Conservation (phyloP, 371 early-diverging fungal species). For the Haplosporangium sp. region DNA sequence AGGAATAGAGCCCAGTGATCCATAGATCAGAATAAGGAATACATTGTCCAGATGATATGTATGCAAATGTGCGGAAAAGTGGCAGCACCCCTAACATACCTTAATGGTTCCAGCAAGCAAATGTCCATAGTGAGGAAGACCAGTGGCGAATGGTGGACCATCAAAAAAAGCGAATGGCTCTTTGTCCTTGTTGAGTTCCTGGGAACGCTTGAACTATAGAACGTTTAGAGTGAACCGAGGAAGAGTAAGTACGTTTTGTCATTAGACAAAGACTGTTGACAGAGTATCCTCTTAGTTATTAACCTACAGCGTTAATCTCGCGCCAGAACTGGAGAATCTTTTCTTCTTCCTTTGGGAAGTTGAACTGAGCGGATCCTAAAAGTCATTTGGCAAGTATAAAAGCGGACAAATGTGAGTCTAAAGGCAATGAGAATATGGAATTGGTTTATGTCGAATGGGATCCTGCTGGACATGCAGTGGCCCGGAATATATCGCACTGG, state of each 20-base stretch:
- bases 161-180: slow-evolving; percentile 96
- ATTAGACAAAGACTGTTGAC: background rate
- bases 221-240: background rate
- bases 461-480: background rate
- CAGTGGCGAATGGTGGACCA: slow-evolving; percentile 99
- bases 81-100: slow-evolving; percentile 54
- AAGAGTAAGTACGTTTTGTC: background rate
- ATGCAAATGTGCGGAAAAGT: too few relatives aligned
- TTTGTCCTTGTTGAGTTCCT: slow-evolving; percentile 93
- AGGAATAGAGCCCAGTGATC: background rate
- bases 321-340: slow-evolving; percentile 97
- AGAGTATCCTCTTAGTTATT: too few relatives aligned
- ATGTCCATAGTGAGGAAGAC: slow-evolving; percentile 99
- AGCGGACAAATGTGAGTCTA: slow-evolving; percentile 1
- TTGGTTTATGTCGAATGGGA: background rate
- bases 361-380: slow-evolving; percentile 60
- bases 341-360: slow-evolving; percentile 97
- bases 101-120: slow-evolving; percentile 99
- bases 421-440: background rate
- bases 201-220: slow-evolving; percentile 85
- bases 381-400: background rate
- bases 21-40: background rate
- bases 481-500: background rate
- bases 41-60: background rate
- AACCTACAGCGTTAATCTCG: slow-evolving; percentile 88